Percentiles rank a stretch among this genome's conserved stretches.
These are phyloP conservation scores for Phanerochaete carnosa DNA, from an alignment of 768 basidiomycete genomes.

Conservation along the genomic window DNA sequence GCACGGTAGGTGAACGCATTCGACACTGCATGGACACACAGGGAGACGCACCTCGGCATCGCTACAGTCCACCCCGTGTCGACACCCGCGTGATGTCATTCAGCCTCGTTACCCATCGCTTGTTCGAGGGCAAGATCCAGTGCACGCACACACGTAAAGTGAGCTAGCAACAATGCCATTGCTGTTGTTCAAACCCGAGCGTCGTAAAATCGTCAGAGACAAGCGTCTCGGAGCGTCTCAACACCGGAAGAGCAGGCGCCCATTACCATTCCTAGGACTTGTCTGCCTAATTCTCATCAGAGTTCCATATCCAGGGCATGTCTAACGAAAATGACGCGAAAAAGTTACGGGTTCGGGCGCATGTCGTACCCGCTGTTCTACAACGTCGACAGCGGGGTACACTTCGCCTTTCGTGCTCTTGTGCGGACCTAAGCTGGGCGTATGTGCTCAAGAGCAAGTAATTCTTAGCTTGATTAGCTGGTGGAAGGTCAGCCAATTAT, in stretches of 20 bases:
- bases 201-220: too few species aligned
- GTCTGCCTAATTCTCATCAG: background rate
- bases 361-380: background rate
- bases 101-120: background rate
- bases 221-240: too few species aligned
- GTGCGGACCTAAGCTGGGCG: background rate
- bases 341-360: background rate
- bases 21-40: background rate
- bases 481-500: constrained; percentile 9
- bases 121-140: background rate
- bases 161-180: too few species aligned
- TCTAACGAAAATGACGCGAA: background rate
- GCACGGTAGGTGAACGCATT: background rate
- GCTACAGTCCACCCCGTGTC: background rate
- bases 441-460: background rate
- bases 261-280: background rate
- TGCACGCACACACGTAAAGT: background rate
- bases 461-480: constrained; percentile 4
- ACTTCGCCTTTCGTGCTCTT: background rate
- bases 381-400: background rate
- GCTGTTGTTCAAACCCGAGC: too few species aligned
- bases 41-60: background rate
- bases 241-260: background rate
- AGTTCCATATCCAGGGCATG: background rate
- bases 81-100: background rate